Evolutionary conservation across 345 rosid genomes (phyloP), one percentile per base, ranked within the genome.

Genomic region (Sisymbrium altissimum): DNA sequence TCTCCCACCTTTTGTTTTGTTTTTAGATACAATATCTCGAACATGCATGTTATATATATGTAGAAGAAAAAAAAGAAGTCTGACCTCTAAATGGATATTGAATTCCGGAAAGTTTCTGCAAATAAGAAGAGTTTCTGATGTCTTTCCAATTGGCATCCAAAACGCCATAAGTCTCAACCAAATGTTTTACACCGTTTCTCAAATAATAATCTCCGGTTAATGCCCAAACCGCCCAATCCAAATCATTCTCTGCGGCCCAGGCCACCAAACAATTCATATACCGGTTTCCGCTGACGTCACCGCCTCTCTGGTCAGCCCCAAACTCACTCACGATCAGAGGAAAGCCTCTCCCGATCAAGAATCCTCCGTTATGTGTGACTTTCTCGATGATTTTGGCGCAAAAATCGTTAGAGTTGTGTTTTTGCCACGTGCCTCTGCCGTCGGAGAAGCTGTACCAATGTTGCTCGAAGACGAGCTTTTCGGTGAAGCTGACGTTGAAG

Each of bases 211-310:
- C 86, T 52, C 97, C 97, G 43, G 72, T 86, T 17, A 90, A 19
- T 0, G 90, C 89, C 98, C 98, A 93, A 64, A 86, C 64, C 1
- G 91, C 93, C 96, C 92, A 90, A 66, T 93, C 97, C 56, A 85
- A 59, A 81, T 90, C 98, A 41, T 86, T 86, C 38, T 89, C 97
- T 33, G 92, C 96, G 4, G 85, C 88, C 55, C 76, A 69, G 12
- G 90, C 86, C 21, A 86, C 64, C 78, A 93, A 81, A 83, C 98
- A 90, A 70, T 80, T 84, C 58, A 90, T 56, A 65, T 86, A 90
- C 78, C 96, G 73, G 61, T 89, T 88, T 60, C 86, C 97, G 68
- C 87, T 89, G 18, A 76, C 78, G 74, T 87, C 89, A 6, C 70
- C 68, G 7, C 97, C 93, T 40, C 89, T 83, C 49, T 70, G 75